A percentile compares a stretch with the other conserved stretches of the same genome.
phyloP scores from a whole-genome alignment of 495 filamentous ascomycete species.

The Pseudoneurospora amorphoporcata region DNA sequence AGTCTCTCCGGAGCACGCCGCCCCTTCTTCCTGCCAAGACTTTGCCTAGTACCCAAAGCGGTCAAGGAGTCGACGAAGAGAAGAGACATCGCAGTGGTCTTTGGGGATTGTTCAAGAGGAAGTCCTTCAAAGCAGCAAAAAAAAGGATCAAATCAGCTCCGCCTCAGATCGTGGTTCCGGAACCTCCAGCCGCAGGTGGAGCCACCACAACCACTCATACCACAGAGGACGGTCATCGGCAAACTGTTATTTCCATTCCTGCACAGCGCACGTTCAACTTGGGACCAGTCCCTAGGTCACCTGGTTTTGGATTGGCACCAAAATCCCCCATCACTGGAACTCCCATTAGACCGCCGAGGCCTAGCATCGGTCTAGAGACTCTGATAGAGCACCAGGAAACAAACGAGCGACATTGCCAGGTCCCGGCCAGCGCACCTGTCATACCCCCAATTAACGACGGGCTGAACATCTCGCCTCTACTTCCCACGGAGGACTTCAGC shows the following conservation, averaged over 20 bases:
- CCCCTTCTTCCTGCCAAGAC: slow-evolving; percentile 30
- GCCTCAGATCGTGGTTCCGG: slow-evolving; percentile 30
- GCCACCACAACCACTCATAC: slow-evolving; percentile 12
- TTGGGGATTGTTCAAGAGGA: slow-evolving; percentile 9
- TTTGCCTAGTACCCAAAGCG: slow-evolving; percentile 4
- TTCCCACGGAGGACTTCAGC: background rate
- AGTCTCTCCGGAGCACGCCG: slow-evolving; percentile 33
- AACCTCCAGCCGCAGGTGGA: slow-evolving; percentile 33
- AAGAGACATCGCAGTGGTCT: background rate
- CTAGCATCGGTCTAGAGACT: slow-evolving; percentile 13
- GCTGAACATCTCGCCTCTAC: background rate
- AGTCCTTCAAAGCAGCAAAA: background rate
- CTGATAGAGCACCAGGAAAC: slow-evolving; percentile 14
- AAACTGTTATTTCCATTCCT: slow-evolving; percentile 45
- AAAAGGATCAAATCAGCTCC: slow-evolving; percentile 3
- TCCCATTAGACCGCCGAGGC: background rate
- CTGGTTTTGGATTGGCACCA: background rate
- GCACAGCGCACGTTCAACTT: background rate
- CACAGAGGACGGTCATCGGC: slow-evolving; percentile 23
- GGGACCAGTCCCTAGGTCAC: background rate
- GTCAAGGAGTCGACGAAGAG: background rate
- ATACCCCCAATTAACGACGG: slow-evolving; percentile 2
- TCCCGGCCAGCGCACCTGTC: background rate
- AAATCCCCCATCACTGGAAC: background rate
- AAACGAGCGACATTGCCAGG: background rate